phyloP scores from a whole-genome alignment of 495 filamentous ascomycete species.

The Hypoxylon trugodes region DNA sequence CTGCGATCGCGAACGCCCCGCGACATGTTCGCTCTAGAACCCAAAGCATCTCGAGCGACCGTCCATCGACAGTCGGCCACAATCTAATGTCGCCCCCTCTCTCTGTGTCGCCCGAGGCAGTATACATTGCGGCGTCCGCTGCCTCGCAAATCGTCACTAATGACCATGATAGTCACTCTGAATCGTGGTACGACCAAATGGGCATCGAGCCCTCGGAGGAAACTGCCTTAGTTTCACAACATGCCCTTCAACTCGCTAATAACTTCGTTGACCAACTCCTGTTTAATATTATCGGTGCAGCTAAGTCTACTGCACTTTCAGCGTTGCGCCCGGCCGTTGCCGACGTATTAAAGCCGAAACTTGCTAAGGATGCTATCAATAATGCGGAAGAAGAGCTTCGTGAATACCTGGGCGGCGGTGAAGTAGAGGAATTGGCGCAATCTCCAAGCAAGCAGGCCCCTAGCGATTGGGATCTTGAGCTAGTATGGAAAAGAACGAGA shows the following conservation, averaged over 20 bases:
- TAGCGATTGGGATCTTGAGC: conserved; percentile 81
- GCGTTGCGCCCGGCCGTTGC: conserved; percentile 82
- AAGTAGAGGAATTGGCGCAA: conserved; percentile 71
- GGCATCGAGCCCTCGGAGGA: conserved; percentile 69
- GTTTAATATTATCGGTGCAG: conserved; percentile 81
- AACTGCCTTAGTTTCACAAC: conserved; percentile 76
- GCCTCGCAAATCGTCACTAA: conserved; percentile 92
- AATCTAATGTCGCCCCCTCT: conserved; percentile 67
- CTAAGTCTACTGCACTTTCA: conserved; percentile 82
- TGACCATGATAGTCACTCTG: conserved; percentile 78
- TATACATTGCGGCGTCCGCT: conserved; percentile 87
- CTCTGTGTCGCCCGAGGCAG: conserved; percentile 78
- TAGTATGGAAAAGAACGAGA: conserved; percentile 89
- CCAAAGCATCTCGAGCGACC: conserved; percentile 65
- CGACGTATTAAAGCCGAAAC: conserved; percentile 86
- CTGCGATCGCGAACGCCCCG: conserved; percentile 47
- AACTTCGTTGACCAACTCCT: conserved; percentile 93
- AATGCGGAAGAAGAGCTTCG: conserved; percentile 90
- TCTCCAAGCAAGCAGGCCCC: conserved; percentile 60
- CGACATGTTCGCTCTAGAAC: conserved; percentile 53
- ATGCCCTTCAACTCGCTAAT: conserved; percentile 83
- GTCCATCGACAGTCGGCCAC: conserved; percentile 57
- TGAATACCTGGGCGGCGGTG: conserved; percentile 82
- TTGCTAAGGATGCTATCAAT: conserved; percentile 86
- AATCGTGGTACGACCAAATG: conserved; percentile 69